Evolutionary conservation across 306 rosid species (phyloP), one percentile per base, ranked within the genome.

Genomic region (Argentina anserina): DNA sequence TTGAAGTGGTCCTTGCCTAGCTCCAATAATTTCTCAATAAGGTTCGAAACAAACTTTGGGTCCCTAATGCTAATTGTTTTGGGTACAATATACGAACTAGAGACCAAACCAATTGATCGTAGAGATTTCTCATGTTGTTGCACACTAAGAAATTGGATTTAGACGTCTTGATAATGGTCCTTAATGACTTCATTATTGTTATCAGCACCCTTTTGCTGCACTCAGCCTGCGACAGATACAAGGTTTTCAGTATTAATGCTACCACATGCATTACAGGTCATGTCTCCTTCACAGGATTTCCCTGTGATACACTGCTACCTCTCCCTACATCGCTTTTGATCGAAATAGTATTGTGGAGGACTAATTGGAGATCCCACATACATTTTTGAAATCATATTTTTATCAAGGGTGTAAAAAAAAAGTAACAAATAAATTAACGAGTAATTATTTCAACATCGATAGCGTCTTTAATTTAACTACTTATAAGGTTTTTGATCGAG

Each of bases 21-120:
- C 36, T 33, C 61, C 81, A 78, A 78, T 65, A 78, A 78, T 78
- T 55, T 55, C 73, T 40, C 18, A 34, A 28, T 28, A 53, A 33
- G 25, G 50, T 52, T 39, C 26, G 65, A 34, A 18, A 55, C 20
- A 58, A 55, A 71, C 66, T 26, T 37, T 6, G 46, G 34, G 46
- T 7, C 64, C 49, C 64, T 1, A 69, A 13, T 59, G 37, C 37
- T 58, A 28, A 58, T 58, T 14, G 39, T 11, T 8, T 1, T 69
- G 58, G 23, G n/a, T 13, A 14, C 70, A 13, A 15, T 12, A 23
- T 13, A n/a, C 43, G 1, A 70, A 52, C 31, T 64, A 36, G 49
- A 70, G 20, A 36, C 63, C 74, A 70, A 23, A 33, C 17, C 5
- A 6, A 17, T 29, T 31, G 23, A 68, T 5, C 59, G 0, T 11